A percentile compares a stretch with the other conserved stretches of the same genome.
phyloP scores from a whole-genome alignment of 345 rosid species.

The Syzygium oleosum region DNA sequence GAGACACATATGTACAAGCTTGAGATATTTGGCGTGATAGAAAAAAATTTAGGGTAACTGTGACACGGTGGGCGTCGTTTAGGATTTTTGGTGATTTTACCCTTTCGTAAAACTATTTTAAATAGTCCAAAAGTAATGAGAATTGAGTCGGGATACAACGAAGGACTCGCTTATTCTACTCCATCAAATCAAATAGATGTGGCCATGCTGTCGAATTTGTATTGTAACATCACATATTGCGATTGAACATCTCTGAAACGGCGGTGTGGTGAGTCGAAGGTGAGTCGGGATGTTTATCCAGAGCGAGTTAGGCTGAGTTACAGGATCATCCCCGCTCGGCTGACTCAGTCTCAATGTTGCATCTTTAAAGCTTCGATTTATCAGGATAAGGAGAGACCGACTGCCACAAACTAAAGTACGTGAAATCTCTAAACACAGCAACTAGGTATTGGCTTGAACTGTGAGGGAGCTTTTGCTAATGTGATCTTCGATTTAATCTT shows the following conservation, averaged over 20 bases:
- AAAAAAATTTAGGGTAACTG: too few relatives aligned
- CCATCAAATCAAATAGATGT: neutral
- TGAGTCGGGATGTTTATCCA: neutral
- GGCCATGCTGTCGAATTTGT: neutral
- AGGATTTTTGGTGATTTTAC: too few relatives aligned
- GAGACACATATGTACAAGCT: too few relatives aligned
- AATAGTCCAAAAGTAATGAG: neutral
- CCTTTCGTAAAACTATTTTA: neutral
- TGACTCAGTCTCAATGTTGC: neutral
- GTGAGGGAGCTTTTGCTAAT: neutral
- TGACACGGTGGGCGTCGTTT: too few relatives aligned
- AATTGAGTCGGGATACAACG: neutral
- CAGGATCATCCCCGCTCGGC: neutral
- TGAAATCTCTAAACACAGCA: neutral
- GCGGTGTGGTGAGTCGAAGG: neutral
- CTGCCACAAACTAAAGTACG: neutral
- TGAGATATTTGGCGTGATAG: too few relatives aligned
- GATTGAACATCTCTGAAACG: neutral
- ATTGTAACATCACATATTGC: neutral
- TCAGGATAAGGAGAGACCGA: neutral
- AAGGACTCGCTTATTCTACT: neutral
- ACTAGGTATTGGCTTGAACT: neutral
- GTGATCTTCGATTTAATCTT: neutral
- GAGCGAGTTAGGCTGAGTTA: neutral
- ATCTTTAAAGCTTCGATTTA: neutral